phyloP scores from a whole-genome alignment of 2,329 filamentous ascomycete species.

The Xylariaceae sp. region DNA sequence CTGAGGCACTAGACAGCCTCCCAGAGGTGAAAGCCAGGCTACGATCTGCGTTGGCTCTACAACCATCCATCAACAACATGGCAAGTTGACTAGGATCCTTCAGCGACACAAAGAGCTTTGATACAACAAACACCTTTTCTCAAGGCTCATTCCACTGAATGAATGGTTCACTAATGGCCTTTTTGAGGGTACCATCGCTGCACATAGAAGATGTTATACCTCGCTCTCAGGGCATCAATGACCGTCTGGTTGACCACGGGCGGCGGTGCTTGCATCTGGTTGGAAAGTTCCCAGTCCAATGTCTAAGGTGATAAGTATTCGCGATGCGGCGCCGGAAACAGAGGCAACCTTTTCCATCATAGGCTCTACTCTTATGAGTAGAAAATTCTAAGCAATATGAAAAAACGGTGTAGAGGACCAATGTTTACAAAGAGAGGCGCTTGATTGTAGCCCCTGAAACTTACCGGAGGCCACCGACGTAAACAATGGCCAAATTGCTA shows the following conservation, averaged over 20 bases:
- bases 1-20: slow-evolving; percentile 11
- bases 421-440: too few relatives aligned
- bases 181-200: neutral
- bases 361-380: too few relatives aligned
- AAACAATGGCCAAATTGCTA: too few relatives aligned
- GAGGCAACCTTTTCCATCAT: too few relatives aligned
- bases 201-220: neutral
- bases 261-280: neutral
- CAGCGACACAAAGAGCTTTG: neutral
- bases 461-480: too few relatives aligned
- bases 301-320: too few relatives aligned
- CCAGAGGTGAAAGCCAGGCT: slow-evolving; percentile 18
- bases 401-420: too few relatives aligned
- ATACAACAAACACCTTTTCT: neutral
- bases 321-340: too few relatives aligned
- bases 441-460: too few relatives aligned
- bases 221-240: neutral
- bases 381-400: too few relatives aligned
- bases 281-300: neutral
- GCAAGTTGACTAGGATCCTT: too few relatives aligned
- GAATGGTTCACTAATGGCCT: neutral
- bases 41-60: neutral
- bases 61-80: too few relatives aligned
- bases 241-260: neutral
- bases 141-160: neutral